Evolutionary conservation across 2,329 filamentous ascomycete species (phyloP).

Genomic region (Coniochaeta sp.): DNA sequence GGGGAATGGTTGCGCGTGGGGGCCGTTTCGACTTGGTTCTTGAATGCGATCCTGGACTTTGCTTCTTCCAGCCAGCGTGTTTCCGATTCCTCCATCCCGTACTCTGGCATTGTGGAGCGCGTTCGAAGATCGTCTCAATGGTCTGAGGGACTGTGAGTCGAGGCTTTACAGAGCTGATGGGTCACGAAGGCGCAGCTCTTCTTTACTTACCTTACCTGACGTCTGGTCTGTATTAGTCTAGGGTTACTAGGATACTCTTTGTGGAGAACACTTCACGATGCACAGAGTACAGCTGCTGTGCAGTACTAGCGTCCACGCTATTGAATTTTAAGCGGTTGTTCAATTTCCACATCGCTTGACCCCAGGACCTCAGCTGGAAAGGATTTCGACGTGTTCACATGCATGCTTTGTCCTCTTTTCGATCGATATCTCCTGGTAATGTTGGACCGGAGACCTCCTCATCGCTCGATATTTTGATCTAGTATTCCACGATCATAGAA

Average conservation of each 20-base stretch:
- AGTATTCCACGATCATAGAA: not conserved
- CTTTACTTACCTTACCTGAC: too few species aligned
- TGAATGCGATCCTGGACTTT: too few species aligned
- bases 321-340: not conserved
- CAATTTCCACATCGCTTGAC: not conserved
- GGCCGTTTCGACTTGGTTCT: too few species aligned
- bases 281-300: not conserved
- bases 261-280: not conserved
- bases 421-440: too few species aligned
- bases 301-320: not conserved
- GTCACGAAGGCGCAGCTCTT: too few species aligned
- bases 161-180: not conserved
- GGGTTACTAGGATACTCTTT: not conserved
- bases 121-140: too few species aligned
- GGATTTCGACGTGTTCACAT: not conserved
- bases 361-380: not conserved
- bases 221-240: not conserved
- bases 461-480: not conserved
- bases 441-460: too few species aligned
- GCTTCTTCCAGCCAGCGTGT: not conserved
- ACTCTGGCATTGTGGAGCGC: too few species aligned
- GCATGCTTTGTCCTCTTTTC: not conserved
- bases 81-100: not conserved
- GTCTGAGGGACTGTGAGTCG: not conserved
- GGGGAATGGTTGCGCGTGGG: too few species aligned